These are phyloP conservation scores for Dichotomocladium elegans DNA, from an alignment of 371 early-diverging fungal genomes.

Conservation along the genomic window DNA sequence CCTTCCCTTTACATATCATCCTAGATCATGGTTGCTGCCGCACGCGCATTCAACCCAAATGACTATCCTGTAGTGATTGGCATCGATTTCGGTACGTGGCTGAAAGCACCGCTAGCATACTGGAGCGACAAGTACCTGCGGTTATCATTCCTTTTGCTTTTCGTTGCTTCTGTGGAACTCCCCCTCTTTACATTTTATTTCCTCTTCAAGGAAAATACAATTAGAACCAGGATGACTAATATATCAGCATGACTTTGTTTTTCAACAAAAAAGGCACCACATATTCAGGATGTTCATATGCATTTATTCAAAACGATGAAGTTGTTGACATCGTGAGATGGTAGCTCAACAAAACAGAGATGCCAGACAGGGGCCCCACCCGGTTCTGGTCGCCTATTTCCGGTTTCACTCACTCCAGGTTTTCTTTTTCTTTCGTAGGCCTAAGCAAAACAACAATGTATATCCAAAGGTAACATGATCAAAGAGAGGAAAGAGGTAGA, in stretches of 20 bases:
- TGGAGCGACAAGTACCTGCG: no score
- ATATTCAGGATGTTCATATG: constrained; percentile 45
- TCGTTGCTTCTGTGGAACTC: not conserved
- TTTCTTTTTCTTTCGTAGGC: no score
- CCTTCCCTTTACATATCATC: not conserved
- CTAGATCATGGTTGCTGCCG: constrained; percentile 11
- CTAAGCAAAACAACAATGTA: constrained; percentile 52
- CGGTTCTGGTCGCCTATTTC: no score
- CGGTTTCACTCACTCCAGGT: no score
- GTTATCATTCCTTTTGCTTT: not conserved
- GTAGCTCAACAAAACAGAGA: no score
- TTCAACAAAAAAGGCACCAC: constrained; percentile 40
- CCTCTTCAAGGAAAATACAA: not conserved
- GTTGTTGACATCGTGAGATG: constrained; percentile 58
- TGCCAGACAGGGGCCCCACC: no score
- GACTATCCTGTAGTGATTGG: constrained; percentile 47
- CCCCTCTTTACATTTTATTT: not conserved
- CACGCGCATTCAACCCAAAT: constrained; percentile 31
- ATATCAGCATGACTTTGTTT: no score
- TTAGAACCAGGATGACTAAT: no score
- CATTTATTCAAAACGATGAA: constrained; percentile 53
- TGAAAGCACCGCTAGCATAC: not conserved
- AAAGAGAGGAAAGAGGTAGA: not conserved
- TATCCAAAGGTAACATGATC: constrained; percentile 56
- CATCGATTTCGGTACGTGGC: constrained; percentile 41